Percentiles rank a stretch among this genome's conserved stretches.
Evolutionary conservation across 805 yeast genomes (phyloP).

Genomic region (Metschnikowia amazonensis): DNA sequence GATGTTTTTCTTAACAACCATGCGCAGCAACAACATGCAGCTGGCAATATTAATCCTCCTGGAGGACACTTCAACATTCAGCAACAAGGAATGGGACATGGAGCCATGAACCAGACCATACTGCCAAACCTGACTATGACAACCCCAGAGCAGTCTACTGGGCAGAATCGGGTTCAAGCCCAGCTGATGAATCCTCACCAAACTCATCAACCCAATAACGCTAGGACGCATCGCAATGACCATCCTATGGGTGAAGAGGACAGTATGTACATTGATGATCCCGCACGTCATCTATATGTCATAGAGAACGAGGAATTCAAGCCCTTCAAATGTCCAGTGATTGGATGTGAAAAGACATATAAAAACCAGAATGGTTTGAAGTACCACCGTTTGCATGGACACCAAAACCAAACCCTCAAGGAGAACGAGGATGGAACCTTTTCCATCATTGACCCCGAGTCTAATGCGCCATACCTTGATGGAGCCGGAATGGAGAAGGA

Average conservation of each 20-base stretch:
- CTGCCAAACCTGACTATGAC: slow-evolving; percentile 18
- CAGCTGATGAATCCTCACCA: slow-evolving; percentile 10
- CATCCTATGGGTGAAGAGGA: slow-evolving; percentile 38
- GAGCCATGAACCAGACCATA: slow-evolving; percentile 13
- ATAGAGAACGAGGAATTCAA: slow-evolving; percentile 88
- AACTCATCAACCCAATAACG: slow-evolving; percentile 1
- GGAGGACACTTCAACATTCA: slow-evolving; percentile 23
- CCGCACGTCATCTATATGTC: slow-evolving; percentile 90
- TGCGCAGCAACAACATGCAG: slow-evolving; percentile 19
- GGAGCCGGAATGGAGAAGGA: slow-evolving; percentile 95
- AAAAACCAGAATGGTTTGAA: slow-evolving; percentile 97
- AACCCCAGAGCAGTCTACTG: slow-evolving; percentile 6
- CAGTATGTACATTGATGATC: slow-evolving; percentile 89
- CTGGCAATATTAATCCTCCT: slow-evolving; percentile 19
- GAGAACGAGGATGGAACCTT: slow-evolving; percentile 91
- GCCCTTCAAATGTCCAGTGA: slow-evolving; percentile 96
- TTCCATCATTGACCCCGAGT: slow-evolving; percentile 87
- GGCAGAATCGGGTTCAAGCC: slow-evolving; percentile 6
- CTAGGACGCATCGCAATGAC: slow-evolving; percentile 11
- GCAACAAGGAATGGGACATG: slow-evolving; percentile 22
- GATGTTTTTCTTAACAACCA: slow-evolving; percentile 73
- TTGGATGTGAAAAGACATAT: slow-evolving; percentile 96
- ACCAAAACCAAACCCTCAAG: slow-evolving; percentile 88
- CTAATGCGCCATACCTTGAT: slow-evolving; percentile 85
- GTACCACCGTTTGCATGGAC: slow-evolving; percentile 94